Percentiles rank a stretch among this genome's conserved stretches.
Conservation (phyloP, 1,284 basidiomycete species). For the Binderoboletus segoi region DNA sequence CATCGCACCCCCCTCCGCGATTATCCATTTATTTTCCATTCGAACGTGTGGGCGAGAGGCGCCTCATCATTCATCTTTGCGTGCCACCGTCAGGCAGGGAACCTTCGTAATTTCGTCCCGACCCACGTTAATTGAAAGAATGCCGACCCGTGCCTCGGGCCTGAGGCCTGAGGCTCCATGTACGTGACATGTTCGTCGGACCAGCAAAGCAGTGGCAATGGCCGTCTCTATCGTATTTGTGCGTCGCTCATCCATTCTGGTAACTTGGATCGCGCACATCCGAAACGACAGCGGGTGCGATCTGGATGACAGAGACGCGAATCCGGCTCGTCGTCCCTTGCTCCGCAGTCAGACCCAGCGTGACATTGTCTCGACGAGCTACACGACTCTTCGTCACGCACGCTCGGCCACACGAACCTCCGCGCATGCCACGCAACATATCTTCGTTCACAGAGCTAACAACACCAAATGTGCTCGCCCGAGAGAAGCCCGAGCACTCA, state of each 20-base stretch:
- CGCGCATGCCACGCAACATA: constrained; percentile 3
- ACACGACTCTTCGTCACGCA: background rate
- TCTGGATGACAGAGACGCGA: constrained; percentile 4
- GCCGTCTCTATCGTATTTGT: constrained; percentile 5
- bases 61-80: constrained; percentile 10
- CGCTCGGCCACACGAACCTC: constrained; percentile 6
- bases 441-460: constrained; percentile 3
- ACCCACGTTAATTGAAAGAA: constrained; percentile 1
- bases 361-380: constrained; percentile 1
- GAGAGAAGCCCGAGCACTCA: constrained; percentile 16
- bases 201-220: constrained; percentile 22
- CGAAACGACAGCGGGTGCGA: constrained; percentile 7
- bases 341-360: background rate
- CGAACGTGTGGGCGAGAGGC: constrained; percentile 13
- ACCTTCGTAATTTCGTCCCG: constrained; percentile 18
- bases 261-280: background rate
- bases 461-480: constrained; percentile 10
- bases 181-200: constrained; percentile 19
- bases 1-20: background rate
- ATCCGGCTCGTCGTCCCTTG: background rate
- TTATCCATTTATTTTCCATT: constrained; percentile 13
- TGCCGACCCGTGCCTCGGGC: constrained; percentile 7
- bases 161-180: constrained; percentile 8
- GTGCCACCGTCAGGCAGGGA: constrained; percentile 18
- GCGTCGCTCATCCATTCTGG: background rate